Percentiles rank a stretch among this genome's conserved stretches.
These are phyloP conservation scores for Ceriops zippeliana DNA, from an alignment of 345 rosid genomes.

Conservation along the genomic window DNA sequence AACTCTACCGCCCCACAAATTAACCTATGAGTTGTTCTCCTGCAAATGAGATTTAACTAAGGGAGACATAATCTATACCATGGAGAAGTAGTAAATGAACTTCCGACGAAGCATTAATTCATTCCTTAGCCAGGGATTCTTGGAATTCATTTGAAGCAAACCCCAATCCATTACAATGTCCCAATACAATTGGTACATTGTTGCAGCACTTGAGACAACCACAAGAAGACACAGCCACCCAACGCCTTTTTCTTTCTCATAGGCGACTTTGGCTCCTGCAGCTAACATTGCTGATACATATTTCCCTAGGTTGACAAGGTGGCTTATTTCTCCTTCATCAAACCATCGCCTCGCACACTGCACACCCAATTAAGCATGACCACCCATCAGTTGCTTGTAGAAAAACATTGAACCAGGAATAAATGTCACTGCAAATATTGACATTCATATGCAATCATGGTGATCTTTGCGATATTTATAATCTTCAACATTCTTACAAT, in stretches of 20 bases:
- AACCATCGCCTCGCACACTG: slow-evolving; percentile 97
- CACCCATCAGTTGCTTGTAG: too few species aligned
- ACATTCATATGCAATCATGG: too few species aligned
- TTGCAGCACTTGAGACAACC: slow-evolving; percentile 71
- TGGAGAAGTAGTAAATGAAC: slow-evolving; percentile 83
- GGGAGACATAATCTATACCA: slow-evolving; percentile 44
- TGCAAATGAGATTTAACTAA: not conserved
- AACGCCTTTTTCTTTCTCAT: slow-evolving; percentile 57
- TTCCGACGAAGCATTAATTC: slow-evolving; percentile 86
- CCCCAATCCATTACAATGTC: slow-evolving; percentile 99
- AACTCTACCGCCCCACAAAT: not conserved
- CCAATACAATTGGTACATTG: slow-evolving; percentile 92
- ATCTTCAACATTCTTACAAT: too few species aligned
- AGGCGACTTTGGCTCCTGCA: slow-evolving; percentile 87
- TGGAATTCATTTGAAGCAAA: slow-evolving; percentile 80
- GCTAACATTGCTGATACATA: slow-evolving; percentile 97
- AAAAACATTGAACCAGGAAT: too few species aligned
- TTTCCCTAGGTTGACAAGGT: slow-evolving; percentile 82
- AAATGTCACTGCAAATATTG: too few species aligned
- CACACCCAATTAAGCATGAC: slow-evolving; percentile 16
- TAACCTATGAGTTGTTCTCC: not conserved
- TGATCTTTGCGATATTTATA: too few species aligned
- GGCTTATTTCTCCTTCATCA: slow-evolving; percentile 73
- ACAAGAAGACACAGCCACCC: slow-evolving; percentile 74
- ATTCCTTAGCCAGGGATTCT: slow-evolving; percentile 95